These are phyloP conservation scores for Gossypium schwendimanii DNA, from an alignment of 441 rosid genomes.

Conservation along the genomic window DNA sequence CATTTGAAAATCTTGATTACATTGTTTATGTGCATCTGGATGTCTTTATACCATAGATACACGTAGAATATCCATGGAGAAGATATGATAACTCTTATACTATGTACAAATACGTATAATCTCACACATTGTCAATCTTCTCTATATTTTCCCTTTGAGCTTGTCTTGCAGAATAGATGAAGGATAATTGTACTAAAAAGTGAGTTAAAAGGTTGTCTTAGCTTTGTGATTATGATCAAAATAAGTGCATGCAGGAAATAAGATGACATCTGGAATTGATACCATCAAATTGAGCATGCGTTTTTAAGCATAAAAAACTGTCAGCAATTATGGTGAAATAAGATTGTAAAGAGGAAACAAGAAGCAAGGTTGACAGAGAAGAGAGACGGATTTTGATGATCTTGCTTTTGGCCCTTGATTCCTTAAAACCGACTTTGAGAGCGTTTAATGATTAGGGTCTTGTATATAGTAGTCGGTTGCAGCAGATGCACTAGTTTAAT, in stretches of 20 bases:
- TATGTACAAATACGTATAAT: neutral
- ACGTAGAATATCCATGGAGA: neutral
- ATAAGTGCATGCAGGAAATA: neutral
- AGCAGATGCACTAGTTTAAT: neutral
- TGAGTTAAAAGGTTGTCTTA: neutral
- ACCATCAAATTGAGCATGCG: neutral
- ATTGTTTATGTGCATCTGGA: neutral
- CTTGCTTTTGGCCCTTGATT: neutral
- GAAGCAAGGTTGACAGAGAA: neutral
- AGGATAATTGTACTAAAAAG: neutral
- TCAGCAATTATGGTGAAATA: neutral
- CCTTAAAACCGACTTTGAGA: neutral
- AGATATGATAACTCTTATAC: neutral
- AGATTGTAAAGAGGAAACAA: constrained; percentile 1
- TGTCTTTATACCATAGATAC: neutral
- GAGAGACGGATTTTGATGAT: neutral
- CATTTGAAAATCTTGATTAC: neutral
- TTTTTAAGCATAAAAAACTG: neutral
- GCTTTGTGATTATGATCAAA: neutral
- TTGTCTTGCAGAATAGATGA: neutral
- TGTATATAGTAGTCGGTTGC: neutral
- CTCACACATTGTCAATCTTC: neutral
- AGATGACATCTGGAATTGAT: constrained; percentile 1
- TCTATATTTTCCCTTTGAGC: neutral
- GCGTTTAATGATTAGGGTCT: neutral